A percentile compares a stretch with the other conserved stretches of the same genome.
Conservation (phyloP, 2,329 filamentous ascomycete genomes). For the Sarocladiaceae sp. region DNA sequence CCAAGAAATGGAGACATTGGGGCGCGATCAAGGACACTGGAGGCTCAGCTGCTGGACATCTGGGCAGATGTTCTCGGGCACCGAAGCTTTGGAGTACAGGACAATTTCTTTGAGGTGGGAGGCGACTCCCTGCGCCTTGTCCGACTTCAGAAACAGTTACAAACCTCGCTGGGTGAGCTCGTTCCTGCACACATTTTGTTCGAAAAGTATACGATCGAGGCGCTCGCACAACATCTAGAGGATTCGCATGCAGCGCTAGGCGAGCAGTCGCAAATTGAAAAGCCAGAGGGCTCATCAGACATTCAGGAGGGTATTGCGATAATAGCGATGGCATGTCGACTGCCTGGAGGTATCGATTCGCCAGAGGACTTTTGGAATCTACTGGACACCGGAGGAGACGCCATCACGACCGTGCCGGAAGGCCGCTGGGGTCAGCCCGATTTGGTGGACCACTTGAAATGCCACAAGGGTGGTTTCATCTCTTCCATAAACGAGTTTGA, state of each 20-base stretch:
- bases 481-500: slow-evolving; percentile 30
- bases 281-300: neutral
- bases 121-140: slow-evolving; percentile 17
- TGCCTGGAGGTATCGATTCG: slow-evolving; percentile 32
- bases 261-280: neutral
- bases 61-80: slow-evolving; percentile 17
- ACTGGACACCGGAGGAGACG: slow-evolving; percentile 27
- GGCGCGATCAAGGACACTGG: slow-evolving; percentile 5
- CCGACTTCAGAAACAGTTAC: slow-evolving; percentile 14
- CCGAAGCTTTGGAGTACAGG: slow-evolving; percentile 12
- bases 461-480: slow-evolving; percentile 15
- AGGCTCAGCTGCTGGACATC: slow-evolving; percentile 12
- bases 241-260: neutral
- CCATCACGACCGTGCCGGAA: slow-evolving; percentile 31
- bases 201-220: slow-evolving; percentile 15
- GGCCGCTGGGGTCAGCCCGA: slow-evolving; percentile 40
- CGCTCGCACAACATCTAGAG: slow-evolving; percentile 12
- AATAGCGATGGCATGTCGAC: slow-evolving; percentile 34
- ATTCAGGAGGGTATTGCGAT: slow-evolving; percentile 27
- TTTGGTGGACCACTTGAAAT: slow-evolving; percentile 17
- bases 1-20: neutral
- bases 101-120: slow-evolving; percentile 19
- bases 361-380: slow-evolving; percentile 36
- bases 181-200: slow-evolving; percentile 13
- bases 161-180: slow-evolving; percentile 10